Conservation (phyloP, 352 stramenopile genomes). For the Phytopythium chamaehyphon region DNA sequence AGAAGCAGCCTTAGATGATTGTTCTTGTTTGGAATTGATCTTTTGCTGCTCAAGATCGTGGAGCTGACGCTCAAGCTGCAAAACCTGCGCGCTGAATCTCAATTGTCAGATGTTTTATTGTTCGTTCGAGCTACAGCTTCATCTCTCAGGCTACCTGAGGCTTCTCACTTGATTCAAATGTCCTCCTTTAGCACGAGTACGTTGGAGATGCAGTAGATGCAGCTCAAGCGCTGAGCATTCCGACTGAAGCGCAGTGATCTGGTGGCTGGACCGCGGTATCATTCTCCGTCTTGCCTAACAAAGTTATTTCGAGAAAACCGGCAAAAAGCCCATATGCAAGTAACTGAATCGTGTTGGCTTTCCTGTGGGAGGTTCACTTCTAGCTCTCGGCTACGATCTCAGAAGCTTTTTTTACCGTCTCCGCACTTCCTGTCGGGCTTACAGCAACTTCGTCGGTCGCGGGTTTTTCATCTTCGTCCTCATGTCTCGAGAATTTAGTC, state of each 20-base stretch:
- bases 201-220: slow-evolving; percentile 20
- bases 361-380: background rate
- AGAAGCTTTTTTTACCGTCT: too few relatives aligned
- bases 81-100: slow-evolving; percentile 20
- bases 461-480: slow-evolving; percentile 18
- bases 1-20: too few relatives aligned
- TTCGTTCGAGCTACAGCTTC: too few relatives aligned
- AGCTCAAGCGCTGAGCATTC: slow-evolving; percentile 15
- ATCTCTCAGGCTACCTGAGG: too few relatives aligned
- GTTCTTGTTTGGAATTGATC: too few relatives aligned
- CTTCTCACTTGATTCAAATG: background rate
- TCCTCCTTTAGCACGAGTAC: background rate
- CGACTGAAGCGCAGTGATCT: slow-evolving; percentile 8
- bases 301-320: too few relatives aligned
- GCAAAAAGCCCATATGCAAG: too few relatives aligned
- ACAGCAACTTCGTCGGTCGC: background rate
- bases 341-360: background rate
- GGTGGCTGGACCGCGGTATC: background rate
- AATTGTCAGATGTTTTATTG: too few relatives aligned
- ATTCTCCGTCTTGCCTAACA: background rate
- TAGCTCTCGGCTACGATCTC: slow-evolving; percentile 1
- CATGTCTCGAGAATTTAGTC: slow-evolving; percentile 13
- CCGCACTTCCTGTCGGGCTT: background rate
- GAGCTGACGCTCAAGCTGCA: slow-evolving; percentile 27
- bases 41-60: slow-evolving; percentile 21